Evolutionary conservation across 441 rosid species (phyloP), one percentile per base, ranked within the genome.

Genomic region (Melastoma candidum): DNA sequence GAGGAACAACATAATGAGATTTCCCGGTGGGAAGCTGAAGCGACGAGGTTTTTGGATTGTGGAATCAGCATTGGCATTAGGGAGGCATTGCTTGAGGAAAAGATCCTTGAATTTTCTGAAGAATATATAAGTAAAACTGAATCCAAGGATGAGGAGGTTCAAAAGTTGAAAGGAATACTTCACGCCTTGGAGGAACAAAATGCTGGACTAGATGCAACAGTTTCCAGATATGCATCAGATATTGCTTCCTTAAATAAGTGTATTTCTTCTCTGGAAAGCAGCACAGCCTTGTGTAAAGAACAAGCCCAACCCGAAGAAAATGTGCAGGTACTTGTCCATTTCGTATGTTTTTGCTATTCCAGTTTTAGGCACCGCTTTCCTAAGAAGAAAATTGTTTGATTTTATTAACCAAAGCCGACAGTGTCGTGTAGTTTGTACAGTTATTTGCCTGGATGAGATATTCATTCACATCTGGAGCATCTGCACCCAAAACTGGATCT

Each of bases 211-310:
- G 73, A 75, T 51, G 71, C 66, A 65, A 77, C 73, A 67, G 63
- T 80, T 68, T 71, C 64, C 52, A 77, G 77, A 47, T 79, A 75
- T 68, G 54, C 66, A 58, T 78, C 84, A 29, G 83, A 75, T 46
- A 65, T 85, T 44, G 53, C 60, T 66, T 74, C 83, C 68, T 70
- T 94, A 70, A 71, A 61, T 68, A 81, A 82, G 26, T 68, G 78
- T 64, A 48, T 94, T 48, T 58, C 69, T 44, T 83, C 95, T 57
- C 68, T 94, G 70, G 96, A 85, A 68, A 74, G 67, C 54, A 82
- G 51, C 65, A 58, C 68, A 48, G 59, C 66, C 61, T 46, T 70
- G 73, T 73, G 60, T 46, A 54, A 60, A 36, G 51, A 52, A 22
- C 56, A 32, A 12, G 26, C 17, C 11, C 27, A 49, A 32, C 50